These are phyloP conservation scores for Periconia macrospinosa DNA, from an alignment of 2,329 filamentous ascomycete species.

Conservation along the genomic window DNA sequence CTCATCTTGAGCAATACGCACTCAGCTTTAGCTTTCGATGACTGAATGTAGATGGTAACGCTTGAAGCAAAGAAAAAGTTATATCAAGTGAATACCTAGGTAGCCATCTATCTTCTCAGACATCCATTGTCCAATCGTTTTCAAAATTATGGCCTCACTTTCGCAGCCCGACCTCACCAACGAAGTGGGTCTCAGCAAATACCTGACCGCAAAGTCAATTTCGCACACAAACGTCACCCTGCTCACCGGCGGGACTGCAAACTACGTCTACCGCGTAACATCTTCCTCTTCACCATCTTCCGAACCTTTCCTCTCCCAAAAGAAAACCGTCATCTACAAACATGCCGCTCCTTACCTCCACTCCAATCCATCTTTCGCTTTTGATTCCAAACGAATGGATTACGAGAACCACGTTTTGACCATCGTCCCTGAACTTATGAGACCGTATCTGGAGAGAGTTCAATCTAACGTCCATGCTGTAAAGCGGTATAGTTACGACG, in stretches of 20 bases:
- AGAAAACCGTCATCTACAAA: conserved; percentile 32
- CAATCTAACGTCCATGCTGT: conserved; percentile 20
- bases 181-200: conserved; percentile 20
- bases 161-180: conserved; percentile 17
- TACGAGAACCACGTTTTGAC: conserved; percentile 35
- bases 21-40: not conserved
- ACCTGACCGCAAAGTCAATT: conserved; percentile 15
- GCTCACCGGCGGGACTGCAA: conserved; percentile 39
- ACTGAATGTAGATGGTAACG: not conserved
- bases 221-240: conserved; percentile 11
- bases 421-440: conserved; percentile 15
- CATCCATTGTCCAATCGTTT: not conserved
- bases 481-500: conserved; percentile 26
- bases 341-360: conserved; percentile 37
- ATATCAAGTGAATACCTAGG: not conserved
- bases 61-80: not conserved
- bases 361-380: conserved; percentile 22
- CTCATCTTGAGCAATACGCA: conserved; percentile 16
- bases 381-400: conserved; percentile 35
- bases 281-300: not conserved
- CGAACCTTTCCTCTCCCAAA: not conserved
- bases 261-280: conserved; percentile 39
- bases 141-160: conserved; percentile 10
- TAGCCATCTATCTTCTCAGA: not conserved
- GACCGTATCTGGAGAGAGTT: not conserved